These are phyloP conservation scores for Botryotinia narcissicola DNA, from an alignment of 2,329 filamentous ascomycete genomes.

Conservation along the genomic window DNA sequence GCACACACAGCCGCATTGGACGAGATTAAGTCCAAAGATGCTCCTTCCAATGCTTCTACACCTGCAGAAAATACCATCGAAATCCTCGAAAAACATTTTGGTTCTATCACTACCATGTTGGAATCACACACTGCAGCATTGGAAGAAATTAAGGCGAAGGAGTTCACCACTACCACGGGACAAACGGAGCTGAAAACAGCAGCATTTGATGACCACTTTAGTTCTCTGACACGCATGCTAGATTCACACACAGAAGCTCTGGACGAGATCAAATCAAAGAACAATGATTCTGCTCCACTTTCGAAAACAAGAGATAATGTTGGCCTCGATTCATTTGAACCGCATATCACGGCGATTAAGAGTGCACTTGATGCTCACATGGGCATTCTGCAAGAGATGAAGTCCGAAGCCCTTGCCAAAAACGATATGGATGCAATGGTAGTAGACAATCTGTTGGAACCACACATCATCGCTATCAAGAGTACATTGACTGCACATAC, in stretches of 20 bases:
- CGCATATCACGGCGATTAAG: slow-evolving; percentile 29
- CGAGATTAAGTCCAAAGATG: slow-evolving; percentile 24
- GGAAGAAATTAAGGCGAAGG: slow-evolving; percentile 26
- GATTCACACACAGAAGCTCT: slow-evolving; percentile 21
- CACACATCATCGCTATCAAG: slow-evolving; percentile 25
- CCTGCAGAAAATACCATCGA: neutral
- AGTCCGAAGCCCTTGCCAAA: slow-evolving; percentile 7
- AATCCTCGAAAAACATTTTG: slow-evolving; percentile 18
- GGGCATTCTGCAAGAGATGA: slow-evolving; percentile 26
- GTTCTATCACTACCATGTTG: slow-evolving; percentile 20
- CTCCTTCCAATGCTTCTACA: neutral
- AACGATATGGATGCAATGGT: neutral
- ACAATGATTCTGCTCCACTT: neutral
- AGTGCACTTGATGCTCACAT: slow-evolving; percentile 28
- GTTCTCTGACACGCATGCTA: slow-evolving; percentile 22
- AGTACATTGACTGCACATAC: slow-evolving; percentile 24
- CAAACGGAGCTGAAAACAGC: neutral
- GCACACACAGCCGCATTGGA: slow-evolving; percentile 25
- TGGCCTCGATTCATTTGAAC: slow-evolving; percentile 24
- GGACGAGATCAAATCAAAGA: slow-evolving; percentile 12
- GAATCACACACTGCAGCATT: slow-evolving; percentile 23
- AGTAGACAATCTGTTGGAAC: slow-evolving; percentile 3
- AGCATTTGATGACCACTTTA: slow-evolving; percentile 20
- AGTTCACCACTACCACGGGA: neutral
- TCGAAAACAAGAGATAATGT: neutral